Base-by-base conservation (phyloP, 2,329 filamentous ascomycete species). In the Fusarium algeriense region DNA sequence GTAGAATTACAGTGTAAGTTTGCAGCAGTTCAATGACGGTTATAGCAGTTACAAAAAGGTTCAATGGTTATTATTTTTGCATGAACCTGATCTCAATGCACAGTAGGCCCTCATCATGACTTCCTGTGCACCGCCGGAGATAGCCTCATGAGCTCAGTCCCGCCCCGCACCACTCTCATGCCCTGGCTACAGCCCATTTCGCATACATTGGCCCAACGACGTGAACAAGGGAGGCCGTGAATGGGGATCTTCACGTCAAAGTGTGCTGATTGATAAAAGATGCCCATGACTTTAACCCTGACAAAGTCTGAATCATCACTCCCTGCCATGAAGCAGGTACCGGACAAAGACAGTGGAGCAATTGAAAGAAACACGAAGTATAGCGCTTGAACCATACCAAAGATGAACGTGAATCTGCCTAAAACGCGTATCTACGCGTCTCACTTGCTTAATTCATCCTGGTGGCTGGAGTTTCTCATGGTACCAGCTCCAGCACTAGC, bases 261-360 rank as follows among this genome's bases (percentile, higher is more conserved):
- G 61, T 72, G 76, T 78, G 75, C 77, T 80, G 77, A 79, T 79
- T 79, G 78, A 80, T 78, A 77, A 76, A 75, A 60, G 52, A 60
- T 52, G 49, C 43, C 49, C 69, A 75, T 71, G 72, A 71, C 68
- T 64, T 68, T 60, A 52, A 44, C 35, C 56, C 65, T 75, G 70
- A 72, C 71, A 70, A 72, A 76, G 62, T 60, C 71, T 75, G 73
- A 75, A 71, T 66, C 64, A 73, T 72, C 67, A 60, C 62, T 52
- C 68, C 66, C 50, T 66, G 60, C 55, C 28, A 67, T 38, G 43
- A 60, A 54, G 69, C 55, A 70, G 66, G 55, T 64, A 70, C 54
- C 19, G 30, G 41, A 32, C 54, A 55, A n/a, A 26, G 52, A 30
- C 19, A 30, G 64, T 72, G 69, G 69, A 32, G 46, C 30, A 44